These are phyloP conservation scores for Colletotrichum sp. DNA, from an alignment of 2,329 filamentous ascomycete genomes.

Conservation along the genomic window DNA sequence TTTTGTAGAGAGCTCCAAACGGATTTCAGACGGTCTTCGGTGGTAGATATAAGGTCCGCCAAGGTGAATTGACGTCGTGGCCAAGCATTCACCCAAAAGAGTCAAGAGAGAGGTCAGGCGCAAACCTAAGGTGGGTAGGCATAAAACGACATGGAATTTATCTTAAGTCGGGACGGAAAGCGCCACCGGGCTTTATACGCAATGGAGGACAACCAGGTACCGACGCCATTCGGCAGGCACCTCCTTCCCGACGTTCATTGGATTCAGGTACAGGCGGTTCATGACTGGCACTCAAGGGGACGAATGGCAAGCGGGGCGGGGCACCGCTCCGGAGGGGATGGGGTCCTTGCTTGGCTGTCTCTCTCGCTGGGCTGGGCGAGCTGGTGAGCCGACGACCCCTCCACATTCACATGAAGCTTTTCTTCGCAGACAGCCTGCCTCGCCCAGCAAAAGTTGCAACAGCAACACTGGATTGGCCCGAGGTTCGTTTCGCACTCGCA, in stretches of 20 bases:
- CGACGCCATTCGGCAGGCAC: not conserved
- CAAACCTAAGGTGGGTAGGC: not conserved
- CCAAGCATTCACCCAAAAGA: not conserved
- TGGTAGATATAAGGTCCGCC: not conserved
- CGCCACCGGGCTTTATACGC: not conserved
- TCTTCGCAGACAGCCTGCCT: not conserved
- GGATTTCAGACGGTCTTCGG: not conserved
- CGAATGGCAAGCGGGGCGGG: not conserved
- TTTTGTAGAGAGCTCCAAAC: not conserved
- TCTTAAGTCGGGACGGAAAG: not conserved
- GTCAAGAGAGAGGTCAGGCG: not conserved
- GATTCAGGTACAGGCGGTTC: not conserved
- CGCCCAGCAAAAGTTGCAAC: not conserved
- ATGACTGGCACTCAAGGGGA: not conserved
- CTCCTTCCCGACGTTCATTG: not conserved
- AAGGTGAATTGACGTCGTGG: not conserved
- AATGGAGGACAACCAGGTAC: not conserved
- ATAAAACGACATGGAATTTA: not conserved
- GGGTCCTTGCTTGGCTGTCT: not conserved
- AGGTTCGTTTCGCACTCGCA: not conserved
- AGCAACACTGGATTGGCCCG: not conserved
- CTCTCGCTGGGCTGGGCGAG: not conserved
- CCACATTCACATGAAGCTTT: slow-evolving; percentile 9
- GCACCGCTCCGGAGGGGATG: not conserved
- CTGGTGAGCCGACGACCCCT: not conserved